Evolutionary conservation across 2,329 filamentous ascomycete species (phyloP), one percentile per base, ranked within the genome.

Genomic region (Waltergamsia citrina): DNA sequence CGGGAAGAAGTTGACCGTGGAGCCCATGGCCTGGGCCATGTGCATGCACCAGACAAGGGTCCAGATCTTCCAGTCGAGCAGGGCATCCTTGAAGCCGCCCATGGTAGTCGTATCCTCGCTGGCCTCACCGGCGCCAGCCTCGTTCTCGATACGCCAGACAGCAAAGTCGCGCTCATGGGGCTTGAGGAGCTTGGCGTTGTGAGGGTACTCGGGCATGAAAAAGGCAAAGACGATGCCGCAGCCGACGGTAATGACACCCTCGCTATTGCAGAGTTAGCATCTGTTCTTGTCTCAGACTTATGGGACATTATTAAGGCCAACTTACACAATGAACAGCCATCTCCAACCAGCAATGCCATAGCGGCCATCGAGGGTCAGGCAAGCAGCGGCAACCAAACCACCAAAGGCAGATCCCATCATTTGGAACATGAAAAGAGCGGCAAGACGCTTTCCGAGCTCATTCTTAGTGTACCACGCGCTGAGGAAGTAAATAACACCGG

Each of bases 91-190:
- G 9, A 69, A 62, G 0, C 75, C 75, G 14, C 67, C 50, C 47
- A 59, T 59, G 41, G 74, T 63, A 8, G 63, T 70, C 47, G 77
- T 71, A 15, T 75, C 57, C 35, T 71, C 55, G 38, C 61, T 65
- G 32, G 67, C 67, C 47, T 80, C 76, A 38, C 76, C 73, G 43
- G 76, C 67, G n/a, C 75, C 75, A n/a, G 78, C 69, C 47, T 80
- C 76, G 44, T 74, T 71, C 44, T 76, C 69, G 1, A 80, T 53
- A 10, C 75, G 57, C 72, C 72, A 78, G n/a, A 67, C 57, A 3
- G 74, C 76, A 4, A 79, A 51, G 52, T 36, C 66, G 60, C 50
- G 79, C 72, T 49, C 41, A 6, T 41, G 24, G 14, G 40, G 41
- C 21, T 19, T 42, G 14, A 49, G 39, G 20, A 45, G 39, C 4